A percentile compares a stretch with the other conserved stretches of the same genome.
Conservation (phyloP, 805 yeast species). For the Candida lessepsii region DNA sequence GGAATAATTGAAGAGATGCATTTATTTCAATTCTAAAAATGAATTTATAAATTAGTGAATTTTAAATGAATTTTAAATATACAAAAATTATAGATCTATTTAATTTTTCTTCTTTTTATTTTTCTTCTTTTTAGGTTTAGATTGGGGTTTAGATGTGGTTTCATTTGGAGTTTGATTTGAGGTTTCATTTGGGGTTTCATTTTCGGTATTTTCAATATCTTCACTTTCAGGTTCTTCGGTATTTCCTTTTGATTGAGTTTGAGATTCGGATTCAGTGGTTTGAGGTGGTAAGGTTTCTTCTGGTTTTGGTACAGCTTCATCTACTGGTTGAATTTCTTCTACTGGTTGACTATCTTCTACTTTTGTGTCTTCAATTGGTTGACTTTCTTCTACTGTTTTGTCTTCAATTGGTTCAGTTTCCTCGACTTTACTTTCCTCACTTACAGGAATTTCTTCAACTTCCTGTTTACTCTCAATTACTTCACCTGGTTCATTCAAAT, state of each 20-base stretch:
- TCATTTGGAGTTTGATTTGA: neutral
- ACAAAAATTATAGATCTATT: slow-evolving; percentile 5
- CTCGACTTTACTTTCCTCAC: neutral
- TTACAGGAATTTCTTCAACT: too few species aligned
- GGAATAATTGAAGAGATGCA: slow-evolving; percentile 46
- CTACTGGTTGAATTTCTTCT: slow-evolving; percentile 2
- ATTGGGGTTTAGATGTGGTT: slow-evolving; percentile 6
- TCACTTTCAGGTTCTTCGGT: slow-evolving; percentile 11
- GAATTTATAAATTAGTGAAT: neutral
- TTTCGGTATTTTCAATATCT: slow-evolving; percentile 3
- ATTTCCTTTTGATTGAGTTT: slow-evolving; percentile 11
- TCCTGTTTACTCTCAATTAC: neutral
- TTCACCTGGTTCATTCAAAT: slow-evolving; percentile 4
- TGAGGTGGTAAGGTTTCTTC: slow-evolving; percentile 7
- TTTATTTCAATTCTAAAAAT: slow-evolving; percentile 2
- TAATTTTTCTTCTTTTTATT: slow-evolving; percentile 25
- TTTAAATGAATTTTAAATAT: slow-evolving; percentile 5
- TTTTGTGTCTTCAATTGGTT: neutral
- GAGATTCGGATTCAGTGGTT: slow-evolving; percentile 3
- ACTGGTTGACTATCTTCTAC: too few species aligned
- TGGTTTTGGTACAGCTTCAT: slow-evolving; percentile 4
- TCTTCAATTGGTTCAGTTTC: slow-evolving; percentile 1
- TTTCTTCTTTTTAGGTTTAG: slow-evolving; percentile 27
- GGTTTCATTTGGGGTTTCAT: neutral
- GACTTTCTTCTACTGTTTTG: slow-evolving; percentile 7